Percentiles rank a stretch among this genome's conserved stretches.
phyloP scores from a whole-genome alignment of 441 rosid species.

The Erodium texanum region DNA sequence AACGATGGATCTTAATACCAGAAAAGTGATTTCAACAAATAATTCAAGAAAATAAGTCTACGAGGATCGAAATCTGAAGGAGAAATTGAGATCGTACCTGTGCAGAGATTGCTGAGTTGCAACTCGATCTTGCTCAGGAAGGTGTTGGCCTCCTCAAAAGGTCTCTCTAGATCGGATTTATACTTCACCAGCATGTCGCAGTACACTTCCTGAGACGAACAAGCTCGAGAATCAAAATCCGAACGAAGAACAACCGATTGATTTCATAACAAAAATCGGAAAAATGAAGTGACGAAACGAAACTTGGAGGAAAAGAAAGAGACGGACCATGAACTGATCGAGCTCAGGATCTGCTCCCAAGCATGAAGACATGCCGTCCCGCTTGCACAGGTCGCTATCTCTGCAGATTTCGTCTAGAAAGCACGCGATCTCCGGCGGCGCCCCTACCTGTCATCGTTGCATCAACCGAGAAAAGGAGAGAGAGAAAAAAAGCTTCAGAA shows the following conservation, averaged over 20 bases:
- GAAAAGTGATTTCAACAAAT: not conserved
- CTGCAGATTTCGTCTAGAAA: slow-evolving; percentile 59
- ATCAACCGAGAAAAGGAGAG: not conserved
- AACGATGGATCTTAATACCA: not conserved
- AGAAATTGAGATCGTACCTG: slow-evolving; percentile 37
- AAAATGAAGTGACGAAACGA: no score
- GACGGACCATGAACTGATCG: slow-evolving; percentile 58
- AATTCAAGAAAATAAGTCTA: not conserved
- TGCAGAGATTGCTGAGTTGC: slow-evolving; percentile 76
- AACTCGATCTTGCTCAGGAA: slow-evolving; percentile 72
- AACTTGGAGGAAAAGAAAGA: slow-evolving; percentile 4
- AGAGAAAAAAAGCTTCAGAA: slow-evolving; percentile 3
- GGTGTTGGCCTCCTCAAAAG: slow-evolving; percentile 71
- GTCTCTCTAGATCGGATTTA: slow-evolving; percentile 79
- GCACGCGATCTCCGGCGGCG: slow-evolving; percentile 69
- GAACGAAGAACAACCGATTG: not conserved
- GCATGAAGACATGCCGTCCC: slow-evolving; percentile 31
- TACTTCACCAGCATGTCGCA: slow-evolving; percentile 64
- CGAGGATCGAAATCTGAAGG: not conserved
- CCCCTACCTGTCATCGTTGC: slow-evolving; percentile 53
- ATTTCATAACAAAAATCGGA: not conserved
- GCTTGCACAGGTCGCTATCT: slow-evolving; percentile 36
- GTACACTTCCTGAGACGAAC: slow-evolving; percentile 51
- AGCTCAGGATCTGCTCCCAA: slow-evolving; percentile 84
- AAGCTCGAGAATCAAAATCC: not conserved